Percentiles rank a stretch among this genome's conserved stretches.
phyloP scores from a whole-genome alignment of 2,329 filamentous ascomycete species.

The Knufia petricola region DNA sequence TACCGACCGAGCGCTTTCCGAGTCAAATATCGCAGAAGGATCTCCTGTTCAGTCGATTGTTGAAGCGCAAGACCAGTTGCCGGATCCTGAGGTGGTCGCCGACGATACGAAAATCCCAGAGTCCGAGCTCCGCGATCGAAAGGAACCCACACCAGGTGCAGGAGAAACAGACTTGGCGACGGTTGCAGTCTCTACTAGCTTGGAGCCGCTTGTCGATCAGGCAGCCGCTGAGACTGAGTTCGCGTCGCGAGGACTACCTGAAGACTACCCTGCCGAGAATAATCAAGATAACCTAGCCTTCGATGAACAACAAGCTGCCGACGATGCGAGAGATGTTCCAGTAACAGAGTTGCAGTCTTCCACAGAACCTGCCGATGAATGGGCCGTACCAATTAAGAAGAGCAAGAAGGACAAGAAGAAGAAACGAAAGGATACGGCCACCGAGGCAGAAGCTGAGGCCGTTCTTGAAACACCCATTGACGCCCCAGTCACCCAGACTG shows the following conservation, averaged over 20 bases:
- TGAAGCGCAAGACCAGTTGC: too few species aligned
- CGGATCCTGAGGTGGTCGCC: too few species aligned
- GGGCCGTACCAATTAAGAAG: conserved; percentile 8
- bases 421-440: conserved; percentile 1
- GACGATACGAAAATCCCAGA: too few species aligned
- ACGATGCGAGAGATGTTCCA: background rate
- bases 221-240: background rate
- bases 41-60: too few species aligned
- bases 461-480: background rate
- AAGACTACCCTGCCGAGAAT: background rate
- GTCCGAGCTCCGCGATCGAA: too few species aligned
- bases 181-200: background rate
- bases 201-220: background rate
- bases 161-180: background rate
- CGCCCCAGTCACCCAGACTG: too few species aligned
- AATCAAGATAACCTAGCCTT: background rate
- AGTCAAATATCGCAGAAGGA: too few species aligned
- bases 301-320: background rate
- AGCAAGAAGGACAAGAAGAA: conserved; percentile 13
- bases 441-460: background rate
- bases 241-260: background rate
- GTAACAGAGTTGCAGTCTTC: background rate
- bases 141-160: background rate
- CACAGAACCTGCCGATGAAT: conserved; percentile 4
- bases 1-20: background rate